Conservation (phyloP, 805 yeast genomes). For the Metschnikowia noctiluminum region DNA sequence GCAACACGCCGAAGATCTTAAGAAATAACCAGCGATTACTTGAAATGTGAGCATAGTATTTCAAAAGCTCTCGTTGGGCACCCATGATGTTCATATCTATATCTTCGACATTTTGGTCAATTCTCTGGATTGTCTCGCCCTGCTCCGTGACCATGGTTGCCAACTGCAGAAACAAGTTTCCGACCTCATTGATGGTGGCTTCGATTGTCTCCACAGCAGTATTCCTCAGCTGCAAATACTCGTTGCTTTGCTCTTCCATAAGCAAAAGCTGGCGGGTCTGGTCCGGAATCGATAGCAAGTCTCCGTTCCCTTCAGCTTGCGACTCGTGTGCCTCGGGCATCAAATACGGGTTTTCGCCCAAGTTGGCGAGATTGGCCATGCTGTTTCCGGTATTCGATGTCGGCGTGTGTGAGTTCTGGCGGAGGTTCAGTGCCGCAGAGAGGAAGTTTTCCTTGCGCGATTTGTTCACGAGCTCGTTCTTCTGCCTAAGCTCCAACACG, state of each 20-base stretch:
- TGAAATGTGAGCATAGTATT: slow-evolving; percentile 82
- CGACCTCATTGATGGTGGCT: slow-evolving; percentile 95
- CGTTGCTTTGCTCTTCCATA: slow-evolving; percentile 76
- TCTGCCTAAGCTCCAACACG: slow-evolving; percentile 85
- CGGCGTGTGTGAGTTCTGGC: slow-evolving; percentile 29
- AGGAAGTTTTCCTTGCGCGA: slow-evolving; percentile 82
- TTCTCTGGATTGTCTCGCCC: slow-evolving; percentile 92
- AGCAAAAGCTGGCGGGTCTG: slow-evolving; percentile 76
- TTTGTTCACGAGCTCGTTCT: slow-evolving; percentile 74
- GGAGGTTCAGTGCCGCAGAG: slow-evolving; percentile 42
- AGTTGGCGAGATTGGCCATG: slow-evolving; percentile 13
- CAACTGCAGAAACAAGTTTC: slow-evolving; percentile 87
- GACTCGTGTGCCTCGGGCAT: slow-evolving; percentile 24
- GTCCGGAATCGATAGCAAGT: slow-evolving; percentile 69
- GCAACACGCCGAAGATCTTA: slow-evolving; percentile 82
- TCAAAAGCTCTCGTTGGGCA: slow-evolving; percentile 89
- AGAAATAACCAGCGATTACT: slow-evolving; percentile 90
- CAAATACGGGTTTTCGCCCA: slow-evolving; percentile 41
- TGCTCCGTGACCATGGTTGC: slow-evolving; percentile 98
- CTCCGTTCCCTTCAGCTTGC: slow-evolving; percentile 34
- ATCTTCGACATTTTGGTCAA: slow-evolving; percentile 93
- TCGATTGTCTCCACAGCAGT: slow-evolving; percentile 95
- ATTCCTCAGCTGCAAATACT: slow-evolving; percentile 78
- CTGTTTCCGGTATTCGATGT: slow-evolving; percentile 9
- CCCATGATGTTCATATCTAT: slow-evolving; percentile 85